Base-by-base conservation (phyloP, 768 basidiomycete species). In the Russula sp. region DNA sequence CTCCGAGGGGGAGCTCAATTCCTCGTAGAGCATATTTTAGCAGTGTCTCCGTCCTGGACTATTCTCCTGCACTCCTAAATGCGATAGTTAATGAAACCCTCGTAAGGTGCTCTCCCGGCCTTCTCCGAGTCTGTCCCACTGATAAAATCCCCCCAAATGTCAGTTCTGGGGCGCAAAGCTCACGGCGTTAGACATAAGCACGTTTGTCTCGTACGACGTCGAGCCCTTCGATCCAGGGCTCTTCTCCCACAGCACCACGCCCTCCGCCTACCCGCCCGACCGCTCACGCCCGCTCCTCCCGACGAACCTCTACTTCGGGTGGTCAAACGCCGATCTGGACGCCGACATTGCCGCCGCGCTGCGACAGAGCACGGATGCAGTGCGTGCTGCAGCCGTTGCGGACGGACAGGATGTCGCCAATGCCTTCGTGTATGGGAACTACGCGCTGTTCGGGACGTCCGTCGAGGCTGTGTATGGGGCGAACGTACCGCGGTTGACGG, bases 251-350 rank as follows among this genome's bases (percentile, higher is more conserved):
- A 47, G 52, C 32, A 35, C 35, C 27, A 50, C 54, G 4, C 39
- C 59, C 9, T 68, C 68, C 6, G 60, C 68, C 1, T 67, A 67
- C 45, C 68, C 68, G 4, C 62, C 68, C 4, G 68, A 67, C 44
- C 68, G 68, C 55, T 67, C 62, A 8, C 66, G 56, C 18, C 47
- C 34, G 14, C 68, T 67, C 18, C 49, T 62, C 4, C 68, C 68
- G 9, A 56, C 59, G 16, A 64, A 61, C 47, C 20, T 67, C 39
- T 68, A 60, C 66, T 66, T 61, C 31, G 60, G 55, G 34, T 68
- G 62, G 66, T 51, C 40, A 6, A 44, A 39, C 31, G 7, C 59
- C 1, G 32, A 18, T n/a, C 5, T 6, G 8, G 65, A 67, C 47
- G 22, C 42, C 9, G 22, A 34, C 0, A 22, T 67, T 6, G 52